Conservation (phyloP, 768 basidiomycete species). For the Leucocoprinus birnbaumii region DNA sequence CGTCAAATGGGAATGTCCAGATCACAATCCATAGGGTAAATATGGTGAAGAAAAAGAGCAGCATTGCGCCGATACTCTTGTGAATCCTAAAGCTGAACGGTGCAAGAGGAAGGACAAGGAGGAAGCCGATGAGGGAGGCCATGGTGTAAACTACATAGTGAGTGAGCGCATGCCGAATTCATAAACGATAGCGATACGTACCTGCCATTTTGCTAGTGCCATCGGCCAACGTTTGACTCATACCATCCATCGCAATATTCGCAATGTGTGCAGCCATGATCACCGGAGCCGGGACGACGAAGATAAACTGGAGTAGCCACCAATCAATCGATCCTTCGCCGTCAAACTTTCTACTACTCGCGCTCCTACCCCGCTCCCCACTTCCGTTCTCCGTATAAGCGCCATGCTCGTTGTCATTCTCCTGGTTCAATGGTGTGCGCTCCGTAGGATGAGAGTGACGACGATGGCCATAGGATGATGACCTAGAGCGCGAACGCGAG, state of each 20-base stretch:
- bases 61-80: conserved; percentile 21
- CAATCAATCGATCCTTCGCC: conserved; percentile 28
- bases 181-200: conserved; percentile 27
- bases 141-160: conserved; percentile 45
- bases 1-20: conserved; percentile 58
- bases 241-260: conserved; percentile 41
- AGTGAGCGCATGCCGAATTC: background rate
- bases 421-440: conserved; percentile 14
- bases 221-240: conserved; percentile 60
- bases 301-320: conserved; percentile 60
- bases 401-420: conserved; percentile 2
- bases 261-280: conserved; percentile 51
- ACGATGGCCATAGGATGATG: background rate
- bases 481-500: background rate
- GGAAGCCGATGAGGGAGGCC: conserved; percentile 41
- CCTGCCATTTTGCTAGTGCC: conserved; percentile 49
- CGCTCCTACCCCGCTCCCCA: background rate
- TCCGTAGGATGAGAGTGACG: conserved; percentile 5
- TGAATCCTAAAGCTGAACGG: conserved; percentile 61
- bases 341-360: background rate
- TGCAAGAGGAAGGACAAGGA: conserved; percentile 56
- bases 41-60: conserved; percentile 38
- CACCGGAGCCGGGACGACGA: conserved; percentile 51
- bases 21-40: conserved; percentile 41
- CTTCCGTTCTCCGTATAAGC: background rate